Base-by-base conservation (phyloP, 2,329 filamentous ascomycete genomes). In the Ilyonectria robusta region DNA sequence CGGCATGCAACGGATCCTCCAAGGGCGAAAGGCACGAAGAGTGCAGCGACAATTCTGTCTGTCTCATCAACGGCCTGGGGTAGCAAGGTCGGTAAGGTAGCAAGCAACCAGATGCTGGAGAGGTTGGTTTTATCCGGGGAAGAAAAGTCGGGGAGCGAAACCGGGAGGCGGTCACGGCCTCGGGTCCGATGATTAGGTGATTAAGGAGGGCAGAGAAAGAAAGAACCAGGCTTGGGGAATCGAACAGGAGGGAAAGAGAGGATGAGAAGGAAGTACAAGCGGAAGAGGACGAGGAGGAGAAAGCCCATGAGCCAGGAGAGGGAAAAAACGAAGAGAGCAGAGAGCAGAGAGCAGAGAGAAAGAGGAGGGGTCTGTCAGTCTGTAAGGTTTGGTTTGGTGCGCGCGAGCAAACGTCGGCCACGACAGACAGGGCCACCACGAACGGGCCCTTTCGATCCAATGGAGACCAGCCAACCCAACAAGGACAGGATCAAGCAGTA, bases 371-470 rank as follows among this genome's bases (percentile, higher is more conserved):
- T 64, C 69, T 26, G 26, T 26, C 26, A 6, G 26, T 26, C 26
- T 69, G 59, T 4, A 53, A 35, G 31, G 50, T 44, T 42, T 48
- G 48, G 62, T 59, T 50, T 62, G 55, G 62, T 50, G 72, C 59
- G 62, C 56, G 68, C 61, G 47, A 50, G 44, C 46, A 50, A 60
- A 62, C 54, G 61, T 64, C 56, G 61, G 73, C 61, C 51, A 68
- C 50, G 66, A 73, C 72, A 70, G 72, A 62, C 40, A 62, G 72
- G 72, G 72, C 67, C 50, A 63, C 64, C 60, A 62, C 44, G 63
- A 57, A 65, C 63, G 62, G 70, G 62, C 58, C 70, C 65, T 69
- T 73, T 71, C 57, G 68, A 74, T 74, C 62, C 65, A 71, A 72
- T 69, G 70, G 59, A 62, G 69, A 64, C 67, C 64, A 50, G 17